Percentiles rank a stretch among this genome's conserved stretches.
phyloP scores from a whole-genome alignment of 2,329 filamentous ascomycete genomes.

The Fulvia fulva region DNA sequence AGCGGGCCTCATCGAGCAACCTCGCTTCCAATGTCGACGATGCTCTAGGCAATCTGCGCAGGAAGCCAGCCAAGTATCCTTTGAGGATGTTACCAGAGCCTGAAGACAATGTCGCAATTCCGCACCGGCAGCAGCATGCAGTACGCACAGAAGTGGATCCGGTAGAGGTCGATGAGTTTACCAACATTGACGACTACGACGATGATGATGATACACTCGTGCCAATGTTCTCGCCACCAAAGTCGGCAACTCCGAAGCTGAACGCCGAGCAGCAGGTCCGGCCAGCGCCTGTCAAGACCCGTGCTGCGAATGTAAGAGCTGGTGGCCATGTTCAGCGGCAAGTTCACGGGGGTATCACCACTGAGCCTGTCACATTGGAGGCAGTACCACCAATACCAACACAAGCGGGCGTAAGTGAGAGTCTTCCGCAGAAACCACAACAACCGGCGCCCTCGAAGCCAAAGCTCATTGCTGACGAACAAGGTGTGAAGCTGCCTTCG shows the following conservation, averaged over 20 bases:
- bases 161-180: slow-evolving; percentile 10
- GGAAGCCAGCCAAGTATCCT: not conserved
- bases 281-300: not conserved
- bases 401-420: too few relatives aligned
- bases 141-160: not conserved
- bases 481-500: not conserved
- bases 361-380: too few relatives aligned
- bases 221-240: not conserved
- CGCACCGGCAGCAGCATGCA: not conserved
- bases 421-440: not conserved
- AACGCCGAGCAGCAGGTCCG: not conserved
- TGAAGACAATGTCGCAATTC: not conserved
- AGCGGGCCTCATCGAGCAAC: slow-evolving; percentile 13
- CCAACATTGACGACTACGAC: not conserved
- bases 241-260: not conserved
- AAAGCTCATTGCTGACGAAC: not conserved
- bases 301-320: not conserved
- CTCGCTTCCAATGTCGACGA: slow-evolving; percentile 14
- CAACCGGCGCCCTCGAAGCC: not conserved
- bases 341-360: too few relatives aligned
- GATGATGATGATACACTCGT: not conserved
- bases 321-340: not conserved
- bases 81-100: not conserved
- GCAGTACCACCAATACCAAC: too few relatives aligned
- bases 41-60: slow-evolving; percentile 7